These are phyloP conservation scores for Suillus hirtellus DNA, from an alignment of 768 basidiomycete species.

Conservation along the genomic window DNA sequence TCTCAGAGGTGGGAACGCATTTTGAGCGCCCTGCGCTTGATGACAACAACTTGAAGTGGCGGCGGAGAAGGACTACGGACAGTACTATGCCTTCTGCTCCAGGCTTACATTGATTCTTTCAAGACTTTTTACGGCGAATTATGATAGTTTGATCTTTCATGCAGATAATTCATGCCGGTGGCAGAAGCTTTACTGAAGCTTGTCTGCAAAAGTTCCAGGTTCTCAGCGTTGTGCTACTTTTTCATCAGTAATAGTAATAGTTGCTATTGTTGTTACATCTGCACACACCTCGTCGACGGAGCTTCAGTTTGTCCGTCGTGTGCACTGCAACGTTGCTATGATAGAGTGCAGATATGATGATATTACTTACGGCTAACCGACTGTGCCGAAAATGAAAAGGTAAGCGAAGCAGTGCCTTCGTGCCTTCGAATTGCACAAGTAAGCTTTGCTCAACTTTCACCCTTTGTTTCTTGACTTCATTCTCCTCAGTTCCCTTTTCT, in stretches of 20 bases:
- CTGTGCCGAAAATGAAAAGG: background rate
- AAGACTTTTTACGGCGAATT: too few relatives aligned
- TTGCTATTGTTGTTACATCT: background rate
- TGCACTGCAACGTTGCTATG: background rate
- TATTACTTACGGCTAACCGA: background rate
- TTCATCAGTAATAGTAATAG: background rate
- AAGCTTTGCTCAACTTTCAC: constrained; percentile 44
- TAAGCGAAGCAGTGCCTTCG: constrained; percentile 1
- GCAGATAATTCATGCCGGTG: background rate
- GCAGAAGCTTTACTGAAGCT: background rate
- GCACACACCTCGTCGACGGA: background rate
- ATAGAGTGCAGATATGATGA: background rate
- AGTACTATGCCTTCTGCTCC: constrained; percentile 36
- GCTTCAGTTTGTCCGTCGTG: background rate
- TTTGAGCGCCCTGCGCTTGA: constrained; percentile 24
- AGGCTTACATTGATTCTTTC: constrained; percentile 34
- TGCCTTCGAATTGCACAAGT: background rate
- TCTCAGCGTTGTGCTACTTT: background rate
- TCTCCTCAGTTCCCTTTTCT: constrained; percentile 3
- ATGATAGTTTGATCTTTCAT: background rate
- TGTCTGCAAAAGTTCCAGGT: background rate
- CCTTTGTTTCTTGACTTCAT: constrained; percentile 13
- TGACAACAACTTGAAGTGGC: constrained; percentile 7
- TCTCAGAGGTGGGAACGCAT: constrained; percentile 7
- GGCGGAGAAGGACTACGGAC: constrained; percentile 26